Base-by-base conservation (phyloP, 2,329 filamentous ascomycete genomes). In the Hypoxylon sp. region DNA sequence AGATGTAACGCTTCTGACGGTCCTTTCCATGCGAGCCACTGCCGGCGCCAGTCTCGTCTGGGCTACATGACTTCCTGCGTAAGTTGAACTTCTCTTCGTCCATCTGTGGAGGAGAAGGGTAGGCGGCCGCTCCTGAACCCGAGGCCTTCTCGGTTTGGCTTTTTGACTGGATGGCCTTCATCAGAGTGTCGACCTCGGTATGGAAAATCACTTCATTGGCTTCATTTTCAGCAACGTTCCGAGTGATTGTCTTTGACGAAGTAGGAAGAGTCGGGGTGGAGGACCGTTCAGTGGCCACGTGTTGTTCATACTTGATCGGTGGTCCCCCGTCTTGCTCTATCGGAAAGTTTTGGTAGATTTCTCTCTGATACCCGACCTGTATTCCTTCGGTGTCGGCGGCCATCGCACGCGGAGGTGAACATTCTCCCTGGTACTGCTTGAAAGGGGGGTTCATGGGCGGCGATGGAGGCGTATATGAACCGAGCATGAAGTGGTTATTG, bases 131-230 rank as follows among this genome's bases (percentile, higher is more conserved):
- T 59, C 69, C 72, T 68, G 65, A 64, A 64, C 77, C 67, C 56
- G 68, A 55, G 22, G 50, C 48, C 2, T 52, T 44, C 14, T 33
- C 36, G 67, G 70, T 70, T 58, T 80, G 74, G 16, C 83, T 80
- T 20, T 91, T 91, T 45, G 87, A 82, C 77, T 97, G 93, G 46
- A 97, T 95, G 0, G 91, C 88, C 78, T 91, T 93, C 93, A 97
- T 97, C 42, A 98, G 80, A 42, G 89, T 89, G 76, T 97, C 94
- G 36, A 97, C 89, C 63, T 93, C 88, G 0, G 93, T 97, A n/a
- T 87, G 85, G 76, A 94, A 95, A 64, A 86, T 84, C 38, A 87
- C 80, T n/a, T 86, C 81, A 22, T 83, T 78, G 0, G 81, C 78
- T 62, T 82, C 79, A 62, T 81, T 76, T 28, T 83, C 79, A 8